Evolutionary conservation across 768 basidiomycete species (phyloP), one percentile per base, ranked within the genome.

Genomic region (Leccinum sublutescens): DNA sequence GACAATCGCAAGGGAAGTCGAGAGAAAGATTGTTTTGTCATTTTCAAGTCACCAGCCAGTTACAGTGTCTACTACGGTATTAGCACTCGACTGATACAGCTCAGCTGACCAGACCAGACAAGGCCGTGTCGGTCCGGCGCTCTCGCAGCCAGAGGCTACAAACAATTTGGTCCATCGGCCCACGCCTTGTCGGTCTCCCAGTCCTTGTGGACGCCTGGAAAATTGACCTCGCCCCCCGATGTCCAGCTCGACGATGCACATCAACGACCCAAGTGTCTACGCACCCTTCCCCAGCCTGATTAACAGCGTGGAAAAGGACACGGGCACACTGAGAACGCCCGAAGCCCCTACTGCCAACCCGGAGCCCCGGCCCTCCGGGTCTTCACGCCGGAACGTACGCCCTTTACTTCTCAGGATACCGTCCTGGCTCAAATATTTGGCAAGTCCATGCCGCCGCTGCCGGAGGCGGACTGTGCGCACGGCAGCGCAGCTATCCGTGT

Each of bases 361-460:
- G 19, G 62, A 60, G 52, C 50, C 25, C 50, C 40, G 14, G 31
- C 50, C 9, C 38, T 34, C 21, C 40, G n/a, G 10, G 36, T 17
- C 55, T 10, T 48, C 33, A 15, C 55, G 3, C 60, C 52, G 12
- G 29, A 62, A 48, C 40, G 29, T 12, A 50, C 55, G 21, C 55
- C 66, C 15, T 71, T 68, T 65, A 86, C 86, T 1, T 85, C 85
- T 29, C 88, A 89, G 65, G 88, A 89, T 71, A 78, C 78, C 23
- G 71, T 85, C 54, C 71, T 89, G 17, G 79, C 82, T 31, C 81
- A 82, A 54, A 74, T 67, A 53, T 54, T 70, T n/a, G 60, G 66
- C 49, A 63, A 45, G 31, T 60, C 62, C 10, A 29, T 40, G 31
- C 11, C 31, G 33, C 50, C 40, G 21, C 11, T 4, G 31, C 55